Evolutionary conservation across 345 rosid species (phyloP).

Genomic region (Mangifera indica): DNA sequence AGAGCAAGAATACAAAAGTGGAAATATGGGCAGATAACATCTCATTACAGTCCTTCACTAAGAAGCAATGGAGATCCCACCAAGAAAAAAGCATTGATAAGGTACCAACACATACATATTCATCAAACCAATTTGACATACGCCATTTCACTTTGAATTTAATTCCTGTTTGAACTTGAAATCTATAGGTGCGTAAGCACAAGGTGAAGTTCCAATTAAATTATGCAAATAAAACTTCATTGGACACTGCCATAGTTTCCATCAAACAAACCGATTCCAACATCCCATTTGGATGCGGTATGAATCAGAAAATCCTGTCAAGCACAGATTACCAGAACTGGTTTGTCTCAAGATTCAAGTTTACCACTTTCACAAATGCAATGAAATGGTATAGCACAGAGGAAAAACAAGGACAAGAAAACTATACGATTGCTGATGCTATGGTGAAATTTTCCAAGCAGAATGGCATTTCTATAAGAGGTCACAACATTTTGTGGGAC

Average conservation of each 20-base stretch:
- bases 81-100: conserved; percentile 52
- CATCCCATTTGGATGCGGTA: conserved; percentile 71
- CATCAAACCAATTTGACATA: too few relatives aligned
- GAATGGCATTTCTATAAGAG: conserved; percentile 56
- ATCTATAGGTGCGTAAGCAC: conserved; percentile 51
- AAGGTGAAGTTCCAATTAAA: conserved; percentile 55
- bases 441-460: conserved; percentile 53
- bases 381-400: conserved; percentile 93
- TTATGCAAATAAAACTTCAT: conserved; percentile 42
- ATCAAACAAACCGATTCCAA: conserved; percentile 40
- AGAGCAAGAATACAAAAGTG: conserved; percentile 44
- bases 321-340: conserved; percentile 58
- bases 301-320: conserved; percentile 60
- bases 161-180: neutral
- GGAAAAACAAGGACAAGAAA: conserved; percentile 49
- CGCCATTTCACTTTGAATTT: neutral
- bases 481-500: conserved; percentile 88
- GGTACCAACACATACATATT: conserved; percentile 28
- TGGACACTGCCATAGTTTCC: conserved; percentile 46
- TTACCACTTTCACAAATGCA: conserved; percentile 74
- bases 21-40: conserved; percentile 59
- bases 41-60: conserved; percentile 61
- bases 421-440: conserved; percentile 63
- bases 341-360: conserved; percentile 71
- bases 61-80: conserved; percentile 61